Conservation (phyloP, 2,329 filamentous ascomycete species). For the Claviceps lovelessii region DNA sequence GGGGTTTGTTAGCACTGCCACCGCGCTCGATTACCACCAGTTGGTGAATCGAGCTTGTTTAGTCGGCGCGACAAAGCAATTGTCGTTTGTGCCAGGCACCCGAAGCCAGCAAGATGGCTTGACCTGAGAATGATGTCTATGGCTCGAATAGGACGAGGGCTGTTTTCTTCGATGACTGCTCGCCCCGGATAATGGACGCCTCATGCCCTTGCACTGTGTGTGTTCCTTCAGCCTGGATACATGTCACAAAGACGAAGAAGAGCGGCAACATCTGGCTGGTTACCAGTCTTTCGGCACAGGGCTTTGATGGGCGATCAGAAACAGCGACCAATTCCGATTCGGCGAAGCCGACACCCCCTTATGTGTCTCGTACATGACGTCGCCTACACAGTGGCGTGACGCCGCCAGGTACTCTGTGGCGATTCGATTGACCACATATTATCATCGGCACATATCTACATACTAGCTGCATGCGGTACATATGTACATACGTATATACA, state of each 20-base stretch:
- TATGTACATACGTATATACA: not conserved
- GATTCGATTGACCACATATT: not conserved
- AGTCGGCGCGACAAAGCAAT: not conserved
- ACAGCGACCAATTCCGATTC: conserved; percentile 3
- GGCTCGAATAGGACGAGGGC: not conserved
- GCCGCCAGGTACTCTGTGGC: not conserved
- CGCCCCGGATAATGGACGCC: not conserved
- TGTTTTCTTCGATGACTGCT: not conserved
- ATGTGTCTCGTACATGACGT: not conserved
- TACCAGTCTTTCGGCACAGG: conserved; percentile 3
- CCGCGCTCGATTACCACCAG: not conserved
- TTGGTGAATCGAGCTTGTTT: not conserved
- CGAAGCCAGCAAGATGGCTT: not conserved
- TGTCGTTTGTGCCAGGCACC: not conserved
- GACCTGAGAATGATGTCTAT: not conserved
- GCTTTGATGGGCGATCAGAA: conserved; percentile 3
- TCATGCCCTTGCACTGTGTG: not conserved
- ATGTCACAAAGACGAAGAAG: not conserved
- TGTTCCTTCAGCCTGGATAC: not conserved
- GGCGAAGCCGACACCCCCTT: not conserved
- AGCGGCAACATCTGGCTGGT: conserved; percentile 4
- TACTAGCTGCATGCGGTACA: not conserved
- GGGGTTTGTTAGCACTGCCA: not conserved
- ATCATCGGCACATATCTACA: not conserved
- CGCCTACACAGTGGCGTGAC: not conserved